Evolutionary conservation across 1,284 basidiomycete genomes (phyloP).

Genomic region (Ganoderma leucocontextum): DNA sequence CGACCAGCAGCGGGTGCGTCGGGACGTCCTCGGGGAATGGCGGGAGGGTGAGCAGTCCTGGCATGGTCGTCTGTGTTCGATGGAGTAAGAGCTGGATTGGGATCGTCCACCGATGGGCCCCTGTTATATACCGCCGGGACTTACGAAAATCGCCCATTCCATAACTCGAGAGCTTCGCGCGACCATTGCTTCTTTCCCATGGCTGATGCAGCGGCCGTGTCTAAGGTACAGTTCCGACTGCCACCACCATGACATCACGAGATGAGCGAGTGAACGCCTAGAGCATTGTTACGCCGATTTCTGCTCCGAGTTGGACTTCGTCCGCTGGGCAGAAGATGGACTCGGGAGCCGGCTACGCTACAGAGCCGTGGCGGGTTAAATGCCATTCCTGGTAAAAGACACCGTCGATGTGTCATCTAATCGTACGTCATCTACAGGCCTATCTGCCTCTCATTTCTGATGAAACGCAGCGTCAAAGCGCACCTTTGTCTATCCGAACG

Average conservation of each 20-base stretch:
- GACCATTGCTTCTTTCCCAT: conserved; percentile 4
- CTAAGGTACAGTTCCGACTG: background rate
- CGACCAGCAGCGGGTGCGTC: conserved; percentile 46
- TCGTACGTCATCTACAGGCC: background rate
- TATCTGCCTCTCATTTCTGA: background rate
- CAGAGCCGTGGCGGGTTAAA: background rate
- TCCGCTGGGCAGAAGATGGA: background rate
- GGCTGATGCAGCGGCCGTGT: background rate
- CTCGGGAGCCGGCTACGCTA: background rate
- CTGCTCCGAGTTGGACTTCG: background rate
- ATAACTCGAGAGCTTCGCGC: background rate
- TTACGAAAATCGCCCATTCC: background rate
- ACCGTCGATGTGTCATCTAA: background rate
- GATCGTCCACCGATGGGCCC: background rate
- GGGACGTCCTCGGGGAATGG: conserved; percentile 47
- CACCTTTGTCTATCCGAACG: conserved; percentile 1
- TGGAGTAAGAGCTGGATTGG: background rate
- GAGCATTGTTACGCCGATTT: background rate
- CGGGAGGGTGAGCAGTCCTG: conserved; percentile 31
- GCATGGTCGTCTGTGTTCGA: conserved; percentile 22
- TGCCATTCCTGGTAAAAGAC: background rate
- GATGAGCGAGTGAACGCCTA: background rate
- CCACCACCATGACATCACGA: background rate
- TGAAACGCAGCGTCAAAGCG: background rate
- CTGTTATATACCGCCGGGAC: background rate